Base-by-base conservation (phyloP, 2,329 filamentous ascomycete species). In the Chrysosphaeria jannelii region DNA sequence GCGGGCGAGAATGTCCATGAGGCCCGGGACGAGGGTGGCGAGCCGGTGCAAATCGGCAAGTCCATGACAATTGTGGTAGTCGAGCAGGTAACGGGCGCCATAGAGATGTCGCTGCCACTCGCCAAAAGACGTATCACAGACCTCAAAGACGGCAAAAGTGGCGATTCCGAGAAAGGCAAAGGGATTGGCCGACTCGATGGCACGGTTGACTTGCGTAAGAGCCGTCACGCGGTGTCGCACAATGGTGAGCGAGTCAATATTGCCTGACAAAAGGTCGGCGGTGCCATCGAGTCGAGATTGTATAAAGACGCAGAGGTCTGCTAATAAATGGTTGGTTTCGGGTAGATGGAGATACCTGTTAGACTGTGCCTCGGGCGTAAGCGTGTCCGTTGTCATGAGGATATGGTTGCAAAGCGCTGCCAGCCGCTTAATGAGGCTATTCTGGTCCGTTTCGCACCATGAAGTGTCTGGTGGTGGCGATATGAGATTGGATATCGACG, bases 121-220 rank as follows among this genome's bases (percentile, higher is more conserved):
- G 1, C 41, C 41, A 25, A 48, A 50, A 0, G 42, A 36, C 0
- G 43, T 39, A 14, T 47, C 44, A 19, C 40, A 47, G 0, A 50
- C 45, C 8, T 49, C 46, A 13, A 49, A 44, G 16, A 50, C 42
- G 1, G 46, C 45, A 28, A 50, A 48, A 0, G 42, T 45, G 0
- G 45, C 45, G 10, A 50, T 49, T 2, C 45, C 46, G 4, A 50
- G 36, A 6, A 50, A 36, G 0, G 46, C 46, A 23, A 48, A 38
- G 0, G 46, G 46, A 16, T 49, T 40, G 2, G 42, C 44, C 0
- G 38, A 42, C 15, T 39, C 39, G 3, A 50, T 35, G 5, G 43
- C 41, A 19, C 41, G 36, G 27, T 41, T 47, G 8, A 49, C 36
- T 10, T 40, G 39, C 19, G 38, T 35, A 4, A 49, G 31, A 0